phyloP scores from a whole-genome alignment of 768 basidiomycete genomes.

The Amyloporia xantha region DNA sequence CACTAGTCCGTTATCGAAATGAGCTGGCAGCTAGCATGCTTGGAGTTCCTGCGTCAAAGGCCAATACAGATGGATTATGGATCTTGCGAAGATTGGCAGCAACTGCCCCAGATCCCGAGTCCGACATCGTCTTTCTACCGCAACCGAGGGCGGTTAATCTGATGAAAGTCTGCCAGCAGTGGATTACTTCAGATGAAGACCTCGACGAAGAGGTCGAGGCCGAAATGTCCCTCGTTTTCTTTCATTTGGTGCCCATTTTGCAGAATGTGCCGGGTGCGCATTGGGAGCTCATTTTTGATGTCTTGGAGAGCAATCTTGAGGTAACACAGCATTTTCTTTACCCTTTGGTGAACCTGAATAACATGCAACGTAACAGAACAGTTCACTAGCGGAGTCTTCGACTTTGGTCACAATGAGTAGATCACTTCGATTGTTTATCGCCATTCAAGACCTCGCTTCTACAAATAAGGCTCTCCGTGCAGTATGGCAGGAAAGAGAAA shows the following conservation, averaged over 20 bases:
- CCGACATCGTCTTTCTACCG: conserved; percentile 78
- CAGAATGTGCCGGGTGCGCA: conserved; percentile 83
- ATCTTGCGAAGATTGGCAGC: conserved; percentile 64
- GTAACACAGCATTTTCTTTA: conserved; percentile 34
- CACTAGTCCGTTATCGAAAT: conserved; percentile 78
- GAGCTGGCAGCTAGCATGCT: conserved; percentile 81
- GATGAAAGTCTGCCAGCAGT: conserved; percentile 77
- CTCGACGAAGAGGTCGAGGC: conserved; percentile 75
- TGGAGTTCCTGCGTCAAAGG: conserved; percentile 54
- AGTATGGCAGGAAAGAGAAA: conserved; percentile 57
- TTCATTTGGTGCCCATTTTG: conserved; percentile 75
- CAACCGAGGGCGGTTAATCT: conserved; percentile 83
- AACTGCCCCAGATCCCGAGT: conserved; percentile 70
- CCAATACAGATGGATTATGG: conserved; percentile 64
- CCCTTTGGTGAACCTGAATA: not conserved
- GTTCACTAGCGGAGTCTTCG: conserved; percentile 48
- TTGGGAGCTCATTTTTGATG: conserved; percentile 90
- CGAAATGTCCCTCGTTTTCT: conserved; percentile 66
- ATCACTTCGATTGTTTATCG: conserved; percentile 59
- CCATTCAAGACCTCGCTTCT: conserved; percentile 60
- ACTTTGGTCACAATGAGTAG: conserved; percentile 61
- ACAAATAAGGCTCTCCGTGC: conserved; percentile 72
- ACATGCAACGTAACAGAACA: conserved; percentile 36
- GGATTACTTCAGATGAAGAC: conserved; percentile 60
- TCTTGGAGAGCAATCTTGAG: conserved; percentile 85